These are phyloP conservation scores for Cyphellophora europaea DNA, from an alignment of 2,329 filamentous ascomycete species.

Conservation along the genomic window DNA sequence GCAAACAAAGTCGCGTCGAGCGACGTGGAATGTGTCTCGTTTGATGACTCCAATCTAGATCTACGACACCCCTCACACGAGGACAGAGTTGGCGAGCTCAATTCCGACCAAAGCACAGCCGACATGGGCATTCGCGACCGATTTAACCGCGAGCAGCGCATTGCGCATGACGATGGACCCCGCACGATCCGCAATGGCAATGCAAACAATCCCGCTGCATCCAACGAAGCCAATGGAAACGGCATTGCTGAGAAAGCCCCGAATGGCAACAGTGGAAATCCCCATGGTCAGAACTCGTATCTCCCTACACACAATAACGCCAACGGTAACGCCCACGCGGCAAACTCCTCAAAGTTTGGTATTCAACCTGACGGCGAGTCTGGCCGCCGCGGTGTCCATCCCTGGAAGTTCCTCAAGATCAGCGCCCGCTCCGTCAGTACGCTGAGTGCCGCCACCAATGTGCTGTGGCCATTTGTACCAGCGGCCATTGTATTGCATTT, in stretches of 20 bases:
- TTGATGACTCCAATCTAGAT: too few relatives aligned
- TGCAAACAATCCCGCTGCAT: slow-evolving; percentile 9
- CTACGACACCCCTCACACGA: too few relatives aligned
- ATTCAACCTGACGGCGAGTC: slow-evolving; percentile 54
- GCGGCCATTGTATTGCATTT: slow-evolving; percentile 59
- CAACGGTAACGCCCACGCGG: slow-evolving; percentile 20
- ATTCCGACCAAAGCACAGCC: too few relatives aligned
- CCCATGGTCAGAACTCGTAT: not conserved
- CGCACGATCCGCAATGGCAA: not conserved
- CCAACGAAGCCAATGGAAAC: slow-evolving; percentile 1
- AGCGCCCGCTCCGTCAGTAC: slow-evolving; percentile 55
- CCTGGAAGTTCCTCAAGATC: slow-evolving; percentile 53
- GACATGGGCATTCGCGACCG: too few relatives aligned
- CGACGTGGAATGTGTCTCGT: too few relatives aligned
- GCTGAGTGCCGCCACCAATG: slow-evolving; percentile 56
- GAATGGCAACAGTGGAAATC: slow-evolving; percentile 2
- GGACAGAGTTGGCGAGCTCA: too few relatives aligned
- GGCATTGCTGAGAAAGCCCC: not conserved
- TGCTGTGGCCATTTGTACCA: slow-evolving; percentile 68
- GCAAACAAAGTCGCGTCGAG: too few relatives aligned
- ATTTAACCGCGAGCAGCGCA: too few relatives aligned
- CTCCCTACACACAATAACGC: slow-evolving; percentile 15
- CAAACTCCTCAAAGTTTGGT: too few relatives aligned
- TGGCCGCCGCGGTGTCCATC: slow-evolving; percentile 57
- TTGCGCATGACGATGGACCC: not conserved